A percentile compares a stretch with the other conserved stretches of the same genome.
Evolutionary conservation across 2,329 filamentous ascomycete genomes (phyloP).

Genomic region (Neonectria neomacrospora): DNA sequence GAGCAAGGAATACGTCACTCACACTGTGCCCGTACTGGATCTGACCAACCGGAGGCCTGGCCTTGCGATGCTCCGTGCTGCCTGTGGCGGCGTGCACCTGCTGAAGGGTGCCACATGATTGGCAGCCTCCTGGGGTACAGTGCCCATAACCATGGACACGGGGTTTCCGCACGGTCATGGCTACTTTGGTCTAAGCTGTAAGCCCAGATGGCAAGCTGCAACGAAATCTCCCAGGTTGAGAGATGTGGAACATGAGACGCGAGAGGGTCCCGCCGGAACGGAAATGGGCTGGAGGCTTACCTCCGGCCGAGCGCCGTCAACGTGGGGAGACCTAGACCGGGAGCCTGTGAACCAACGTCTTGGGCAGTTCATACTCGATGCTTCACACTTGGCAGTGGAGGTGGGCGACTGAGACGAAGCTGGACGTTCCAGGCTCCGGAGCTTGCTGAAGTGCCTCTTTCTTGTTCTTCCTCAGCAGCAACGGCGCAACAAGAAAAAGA

Average conservation of each 20-base stretch:
- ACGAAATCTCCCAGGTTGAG: neutral
- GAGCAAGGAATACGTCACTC: neutral
- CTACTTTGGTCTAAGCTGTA: conserved; percentile 21
- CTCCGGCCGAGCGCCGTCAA: conserved; percentile 17
- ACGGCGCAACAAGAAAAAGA: neutral
- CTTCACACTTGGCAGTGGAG: neutral
- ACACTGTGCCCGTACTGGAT: neutral
- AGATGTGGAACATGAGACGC: conserved; percentile 4
- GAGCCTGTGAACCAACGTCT: conserved; percentile 19
- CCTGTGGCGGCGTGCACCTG: conserved; percentile 17
- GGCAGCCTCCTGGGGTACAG: conserved; percentile 37
- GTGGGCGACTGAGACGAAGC: conserved; percentile 28
- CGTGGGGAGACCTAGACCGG: conserved; percentile 11
- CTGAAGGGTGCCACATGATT: conserved; percentile 48
- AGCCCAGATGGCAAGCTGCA: neutral
- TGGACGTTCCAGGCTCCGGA: conserved; percentile 31
- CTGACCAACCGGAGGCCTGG: conserved; percentile 8
- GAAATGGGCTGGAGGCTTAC: conserved; percentile 20
- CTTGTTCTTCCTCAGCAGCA: neutral
- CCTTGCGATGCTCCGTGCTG: conserved; percentile 22
- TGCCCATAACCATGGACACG: conserved; percentile 35
- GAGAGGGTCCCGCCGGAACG: conserved; percentile 23
- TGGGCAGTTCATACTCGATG: conserved; percentile 5
- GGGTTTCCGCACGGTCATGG: conserved; percentile 34
- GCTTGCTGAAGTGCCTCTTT: conserved; percentile 7